Conservation (phyloP, 345 rosid species). For the Brassica nigra region DNA sequence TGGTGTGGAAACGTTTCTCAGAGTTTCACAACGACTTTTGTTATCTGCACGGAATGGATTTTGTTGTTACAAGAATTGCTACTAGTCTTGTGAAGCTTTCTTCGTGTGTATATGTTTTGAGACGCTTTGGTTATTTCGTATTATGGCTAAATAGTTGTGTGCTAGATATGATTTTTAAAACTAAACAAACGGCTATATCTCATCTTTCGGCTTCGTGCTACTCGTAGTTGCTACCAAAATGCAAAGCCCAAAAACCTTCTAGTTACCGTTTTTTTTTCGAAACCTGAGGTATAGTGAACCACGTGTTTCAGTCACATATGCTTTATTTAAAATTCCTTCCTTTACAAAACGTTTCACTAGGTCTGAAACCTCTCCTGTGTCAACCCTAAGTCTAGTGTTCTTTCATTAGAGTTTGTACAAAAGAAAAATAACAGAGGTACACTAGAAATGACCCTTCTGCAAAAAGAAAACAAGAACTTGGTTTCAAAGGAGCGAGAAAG, state of each 20-base stretch:
- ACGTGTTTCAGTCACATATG: not conserved
- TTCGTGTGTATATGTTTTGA: not conserved
- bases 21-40: conserved; percentile 9
- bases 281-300: too few relatives aligned
- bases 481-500: not conserved
- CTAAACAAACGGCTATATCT: not conserved
- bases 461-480: conserved; percentile 6
- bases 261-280: not conserved
- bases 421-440: conserved; percentile 30
- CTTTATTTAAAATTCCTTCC: conserved; percentile 11
- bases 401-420: conserved; percentile 27
- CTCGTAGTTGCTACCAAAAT: not conserved
- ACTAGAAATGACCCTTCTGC: conserved; percentile 30
- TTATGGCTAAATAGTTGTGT: not conserved
- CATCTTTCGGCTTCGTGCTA: not conserved
- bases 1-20: conserved; percentile 12
- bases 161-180: not conserved
- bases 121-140: not conserved
- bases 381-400: conserved; percentile 23
- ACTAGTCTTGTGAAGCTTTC: not conserved
- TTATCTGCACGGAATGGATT: not conserved
- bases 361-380: conserved; percentile 13
- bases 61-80: conserved; percentile 1
- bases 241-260: not conserved
- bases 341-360: conserved; percentile 21